phyloP scores from a whole-genome alignment of 306 rosid genomes.

The Castanea sativa region DNA sequence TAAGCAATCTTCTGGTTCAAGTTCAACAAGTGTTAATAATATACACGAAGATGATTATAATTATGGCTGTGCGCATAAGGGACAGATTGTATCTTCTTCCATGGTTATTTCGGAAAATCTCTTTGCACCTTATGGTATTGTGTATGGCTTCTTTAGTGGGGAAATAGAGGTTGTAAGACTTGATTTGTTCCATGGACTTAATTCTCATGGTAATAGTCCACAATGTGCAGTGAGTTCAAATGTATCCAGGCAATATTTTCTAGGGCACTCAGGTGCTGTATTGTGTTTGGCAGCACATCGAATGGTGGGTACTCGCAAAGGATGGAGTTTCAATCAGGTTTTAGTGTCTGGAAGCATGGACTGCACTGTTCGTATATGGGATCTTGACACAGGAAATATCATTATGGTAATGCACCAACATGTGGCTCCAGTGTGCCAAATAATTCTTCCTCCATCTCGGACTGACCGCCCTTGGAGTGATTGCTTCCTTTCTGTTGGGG shows the following conservation, averaged over 20 bases:
- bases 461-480: slow-evolving; percentile 78
- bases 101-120: slow-evolving; percentile 71
- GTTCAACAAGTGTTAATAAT: slow-evolving; percentile 29
- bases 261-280: slow-evolving; percentile 79
- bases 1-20: slow-evolving; percentile 21
- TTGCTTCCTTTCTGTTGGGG: slow-evolving; percentile 94
- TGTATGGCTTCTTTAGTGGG: slow-evolving; percentile 78
- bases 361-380: slow-evolving; percentile 86
- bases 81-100: slow-evolving; percentile 58
- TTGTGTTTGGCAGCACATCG: slow-evolving; percentile 94
- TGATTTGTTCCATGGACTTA: slow-evolving; percentile 58
- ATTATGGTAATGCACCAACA: slow-evolving; percentile 89
- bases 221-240: slow-evolving; percentile 37
- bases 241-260: slow-evolving; percentile 52
- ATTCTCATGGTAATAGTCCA: slow-evolving; percentile 47
- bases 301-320: slow-evolving; percentile 48
- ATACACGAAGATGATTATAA: slow-evolving; percentile 10
- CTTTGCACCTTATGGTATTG: slow-evolving; percentile 61
- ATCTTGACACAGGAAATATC: slow-evolving; percentile 68
- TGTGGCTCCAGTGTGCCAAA: slow-evolving; percentile 88
- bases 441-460: slow-evolving; percentile 70
- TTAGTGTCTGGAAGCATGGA: slow-evolving; percentile 93
- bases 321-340: slow-evolving; percentile 47
- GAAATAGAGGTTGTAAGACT: slow-evolving; percentile 69
- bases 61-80: slow-evolving; percentile 37